Conservation (phyloP, 2,329 filamentous ascomycete genomes). For the Fusarium algeriense region DNA sequence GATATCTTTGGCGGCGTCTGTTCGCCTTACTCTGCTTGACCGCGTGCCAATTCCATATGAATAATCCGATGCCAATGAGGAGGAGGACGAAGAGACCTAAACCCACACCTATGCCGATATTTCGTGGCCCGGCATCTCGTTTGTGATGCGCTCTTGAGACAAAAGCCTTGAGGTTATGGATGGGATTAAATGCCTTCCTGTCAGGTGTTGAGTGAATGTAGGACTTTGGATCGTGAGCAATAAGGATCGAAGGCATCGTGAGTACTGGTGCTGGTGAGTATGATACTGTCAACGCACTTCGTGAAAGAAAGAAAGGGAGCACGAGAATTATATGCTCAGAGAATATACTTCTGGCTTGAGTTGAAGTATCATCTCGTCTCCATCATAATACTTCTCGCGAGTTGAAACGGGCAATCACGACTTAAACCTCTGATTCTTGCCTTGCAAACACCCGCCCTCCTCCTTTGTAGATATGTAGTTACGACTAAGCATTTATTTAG, state of each 20-base stretch:
- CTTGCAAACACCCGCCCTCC: background rate
- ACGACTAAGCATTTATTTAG: slow-evolving; percentile 23
- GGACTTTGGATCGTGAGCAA: background rate
- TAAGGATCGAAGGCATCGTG: slow-evolving; percentile 21
- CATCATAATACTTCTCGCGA: background rate
- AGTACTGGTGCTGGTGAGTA: background rate
- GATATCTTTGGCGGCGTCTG: background rate
- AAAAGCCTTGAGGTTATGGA: background rate
- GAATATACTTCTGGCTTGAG: too few species aligned
- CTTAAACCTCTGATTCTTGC: background rate
- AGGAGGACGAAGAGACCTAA: slow-evolving; percentile 18
- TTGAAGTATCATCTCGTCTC: background rate
- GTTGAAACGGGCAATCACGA: slow-evolving; percentile 9
- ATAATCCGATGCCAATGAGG: slow-evolving; percentile 15
- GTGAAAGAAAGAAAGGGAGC: background rate
- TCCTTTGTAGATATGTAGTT: background rate
- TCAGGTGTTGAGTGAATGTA: background rate
- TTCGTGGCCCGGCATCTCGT: slow-evolving; percentile 13
- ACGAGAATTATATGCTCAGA: background rate
- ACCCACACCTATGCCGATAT: slow-evolving; percentile 25
- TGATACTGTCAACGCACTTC: background rate
- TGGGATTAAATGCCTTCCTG: background rate
- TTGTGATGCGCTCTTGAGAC: background rate
- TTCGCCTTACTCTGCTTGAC: background rate
- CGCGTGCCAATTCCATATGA: slow-evolving; percentile 23